phyloP scores from a whole-genome alignment of 345 rosid genomes.

The Eucalyptus pauciflora region DNA sequence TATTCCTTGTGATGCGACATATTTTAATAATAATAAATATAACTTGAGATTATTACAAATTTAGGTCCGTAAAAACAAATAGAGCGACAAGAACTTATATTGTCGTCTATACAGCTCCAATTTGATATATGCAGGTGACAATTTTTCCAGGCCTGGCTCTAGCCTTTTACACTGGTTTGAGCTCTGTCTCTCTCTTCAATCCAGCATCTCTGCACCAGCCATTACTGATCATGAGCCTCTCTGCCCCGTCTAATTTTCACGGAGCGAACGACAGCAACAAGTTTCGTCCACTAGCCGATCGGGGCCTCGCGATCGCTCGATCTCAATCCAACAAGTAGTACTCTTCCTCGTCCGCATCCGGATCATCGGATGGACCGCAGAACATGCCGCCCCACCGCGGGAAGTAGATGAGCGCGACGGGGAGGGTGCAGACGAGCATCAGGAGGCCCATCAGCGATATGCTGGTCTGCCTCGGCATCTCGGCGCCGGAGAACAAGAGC shows the following conservation, averaged over 20 bases:
- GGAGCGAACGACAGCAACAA: not conserved
- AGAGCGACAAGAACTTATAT: not conserved
- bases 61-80: not conserved
- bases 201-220: not conserved
- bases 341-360: not conserved
- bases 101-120: not conserved
- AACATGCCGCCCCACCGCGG: slow-evolving; percentile 61
- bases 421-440: slow-evolving; percentile 39
- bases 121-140: not conserved
- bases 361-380: slow-evolving; percentile 21
- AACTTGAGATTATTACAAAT: not conserved
- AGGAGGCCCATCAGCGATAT: slow-evolving; percentile 83
- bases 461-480: slow-evolving; percentile 41
- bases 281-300: not conserved
- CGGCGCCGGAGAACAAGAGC: slow-evolving; percentile 50
- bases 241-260: not conserved
- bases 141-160: not conserved
- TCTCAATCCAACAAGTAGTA: not conserved
- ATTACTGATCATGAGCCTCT: not conserved
- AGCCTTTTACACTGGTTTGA: not conserved
- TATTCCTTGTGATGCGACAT: not conserved
- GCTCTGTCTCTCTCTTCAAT: not conserved
- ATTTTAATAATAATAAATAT: not conserved
- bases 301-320: not conserved
- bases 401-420: slow-evolving; percentile 41